phyloP scores from a whole-genome alignment of 371 early-diverging fungal genomes.

The Paraphysoderma sedebokerense region DNA sequence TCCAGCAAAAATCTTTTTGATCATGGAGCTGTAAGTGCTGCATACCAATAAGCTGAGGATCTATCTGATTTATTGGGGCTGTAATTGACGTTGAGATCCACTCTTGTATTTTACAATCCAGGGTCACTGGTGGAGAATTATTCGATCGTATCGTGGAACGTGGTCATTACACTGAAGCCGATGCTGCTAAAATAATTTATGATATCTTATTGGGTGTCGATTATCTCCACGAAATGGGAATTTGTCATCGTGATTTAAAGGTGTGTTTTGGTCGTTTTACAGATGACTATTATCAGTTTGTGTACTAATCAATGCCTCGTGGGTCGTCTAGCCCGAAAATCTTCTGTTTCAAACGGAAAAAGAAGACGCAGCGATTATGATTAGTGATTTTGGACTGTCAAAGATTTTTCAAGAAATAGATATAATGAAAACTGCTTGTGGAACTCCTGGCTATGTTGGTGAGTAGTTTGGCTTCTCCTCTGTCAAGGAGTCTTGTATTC shows the following conservation, averaged over 20 bases:
- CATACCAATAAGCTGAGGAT: not conserved
- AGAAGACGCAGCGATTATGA: slow-evolving; percentile 47
- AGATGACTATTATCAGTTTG: not conserved
- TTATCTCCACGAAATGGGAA: slow-evolving; percentile 36
- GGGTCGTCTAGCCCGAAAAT: slow-evolving; percentile 45
- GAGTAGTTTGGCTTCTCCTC: not conserved
- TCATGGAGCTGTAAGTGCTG: slow-evolving; percentile 32
- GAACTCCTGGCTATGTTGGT: slow-evolving; percentile 90
- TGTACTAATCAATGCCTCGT: not conserved
- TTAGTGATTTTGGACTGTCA: slow-evolving; percentile 89
- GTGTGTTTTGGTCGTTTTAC: slow-evolving; percentile 3
- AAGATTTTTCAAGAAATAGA: slow-evolving; percentile 52
- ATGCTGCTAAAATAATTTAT: slow-evolving; percentile 58
- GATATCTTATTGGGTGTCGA: slow-evolving; percentile 29
- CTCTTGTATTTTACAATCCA: not conserved
- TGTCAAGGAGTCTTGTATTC: not conserved
- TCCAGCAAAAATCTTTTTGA: slow-evolving; percentile 2
- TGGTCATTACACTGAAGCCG: slow-evolving; percentile 49
- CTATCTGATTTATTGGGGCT: not conserved
- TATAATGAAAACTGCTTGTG: slow-evolving; percentile 63
- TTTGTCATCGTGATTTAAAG: slow-evolving; percentile 53
- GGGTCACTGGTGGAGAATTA: slow-evolving; percentile 60
- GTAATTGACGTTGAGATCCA: not conserved
- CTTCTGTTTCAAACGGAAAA: slow-evolving; percentile 41
- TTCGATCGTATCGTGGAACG: slow-evolving; percentile 71